Evolutionary conservation across 148 eudicot genomes (phyloP).

Genomic region (Fagopyrum homotropicum): DNA sequence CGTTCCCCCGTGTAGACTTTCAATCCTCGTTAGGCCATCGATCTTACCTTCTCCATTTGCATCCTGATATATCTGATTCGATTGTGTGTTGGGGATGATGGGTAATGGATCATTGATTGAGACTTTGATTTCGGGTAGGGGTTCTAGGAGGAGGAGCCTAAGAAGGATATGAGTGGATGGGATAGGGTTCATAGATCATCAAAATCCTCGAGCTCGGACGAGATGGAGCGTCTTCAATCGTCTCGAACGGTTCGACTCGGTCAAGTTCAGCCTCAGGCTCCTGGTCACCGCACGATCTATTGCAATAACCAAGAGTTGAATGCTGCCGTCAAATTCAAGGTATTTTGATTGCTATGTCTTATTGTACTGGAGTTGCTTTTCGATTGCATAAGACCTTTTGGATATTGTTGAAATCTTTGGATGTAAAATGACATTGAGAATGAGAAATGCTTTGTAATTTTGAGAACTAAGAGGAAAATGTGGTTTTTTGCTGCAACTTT

Average conservation of each 20-base stretch:
- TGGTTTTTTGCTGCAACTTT: not conserved
- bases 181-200: slow-evolving; percentile 15
- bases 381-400: not conserved
- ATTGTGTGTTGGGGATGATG: no score
- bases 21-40: not conserved
- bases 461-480: not conserved
- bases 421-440: not conserved
- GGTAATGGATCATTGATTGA: not conserved
- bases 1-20: not conserved
- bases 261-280: slow-evolving; percentile 42
- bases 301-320: slow-evolving; percentile 40
- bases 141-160: slow-evolving; percentile 10
- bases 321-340: slow-evolving; percentile 36
- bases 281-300: slow-evolving; percentile 35
- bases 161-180: slow-evolving; percentile 24
- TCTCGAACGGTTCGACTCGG: slow-evolving; percentile 36
- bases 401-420: not conserved
- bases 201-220: slow-evolving; percentile 21
- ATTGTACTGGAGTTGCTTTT: not conserved
- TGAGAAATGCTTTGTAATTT: not conserved
- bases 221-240: slow-evolving; percentile 20
- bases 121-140: not conserved
- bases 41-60: not conserved
- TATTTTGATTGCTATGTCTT: slow-evolving; percentile 11
- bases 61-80: not conserved